Evolutionary conservation across 2,329 filamentous ascomycete genomes (phyloP), one percentile per base, ranked within the genome.

Genomic region (Neoascochyta sp.): DNA sequence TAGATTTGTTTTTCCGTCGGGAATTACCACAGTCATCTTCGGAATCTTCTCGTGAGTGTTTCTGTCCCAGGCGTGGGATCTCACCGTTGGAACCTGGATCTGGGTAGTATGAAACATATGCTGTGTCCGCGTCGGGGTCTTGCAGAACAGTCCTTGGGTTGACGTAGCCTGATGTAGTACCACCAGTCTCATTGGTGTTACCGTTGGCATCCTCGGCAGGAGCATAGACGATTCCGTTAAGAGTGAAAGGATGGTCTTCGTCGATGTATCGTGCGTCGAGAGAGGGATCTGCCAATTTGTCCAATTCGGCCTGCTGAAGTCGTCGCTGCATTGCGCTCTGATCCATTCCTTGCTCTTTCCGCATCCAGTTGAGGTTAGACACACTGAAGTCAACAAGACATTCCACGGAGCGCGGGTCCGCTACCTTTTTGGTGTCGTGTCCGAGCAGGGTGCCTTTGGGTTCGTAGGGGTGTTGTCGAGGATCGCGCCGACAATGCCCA

Each of bases 351-450:
- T 66, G 64, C 11, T 69, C 62, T 16, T 78, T 78, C 29, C 76
- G 75, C 26, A 96, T 67, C 87, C 88, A 95, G 22, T 75, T 76
- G 15, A 94, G 69, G 57, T 98, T 98, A 30, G 93, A 90, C 22
- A 86, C 73, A 15, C 85, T 80, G 62, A 95, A 95, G 57, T 96
- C 88, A 7, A 96, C 87, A 13, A 96, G 73, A 14, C 80, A 82
- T 60, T 96, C 90, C 5, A 95, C 80, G 52, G 89, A 95, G 38
- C 92, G 80, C 29, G 86, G 83, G 63, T 98, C 92, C 2, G 92
- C 90, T 27, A 96, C 81, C 18, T 84, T 83, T 31, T 80, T 84
- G 0, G 92, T 98, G 47, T 96, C 88, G 50, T 95, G 88, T 0
- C 92, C 92, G 2, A 96, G 75, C 1, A 90, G 70, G 1, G 88